Base-by-base conservation (phyloP, 176 grass and related monocot species). In the Oryza brachyantha region DNA sequence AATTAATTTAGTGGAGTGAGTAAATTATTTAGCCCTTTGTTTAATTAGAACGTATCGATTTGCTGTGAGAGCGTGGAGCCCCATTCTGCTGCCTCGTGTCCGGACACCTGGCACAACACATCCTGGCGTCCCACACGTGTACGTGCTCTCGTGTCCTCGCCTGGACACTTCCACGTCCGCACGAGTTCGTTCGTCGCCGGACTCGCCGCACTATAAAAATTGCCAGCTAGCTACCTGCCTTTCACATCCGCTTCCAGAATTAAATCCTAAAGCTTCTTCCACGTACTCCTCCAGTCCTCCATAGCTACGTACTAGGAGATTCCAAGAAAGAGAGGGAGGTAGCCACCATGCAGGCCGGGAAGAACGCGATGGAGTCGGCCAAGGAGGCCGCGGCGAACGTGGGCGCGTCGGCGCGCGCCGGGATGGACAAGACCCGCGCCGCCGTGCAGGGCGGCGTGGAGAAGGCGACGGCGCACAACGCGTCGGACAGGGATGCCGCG, bases 361-460 rank as follows among this genome's bases (percentile, higher is more conserved):
- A 67, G 83, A 88, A 6, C 24, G 78, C 73, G 24, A 46, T 86
- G 87, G 79, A 81, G 46, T 48, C 78, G 19, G 76, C 78, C 16
- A 89, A 89, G 82, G 82, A 89, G 77, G 64, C 87, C 0, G 82
- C 72, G 32, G 87, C 87, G 2, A 89, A 89, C 77, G 27, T 85
- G 0, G 82, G 87, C 25, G 82, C 87, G 1, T 81, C 87, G 35
- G 82, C 82, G 9, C 57, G 13, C 61, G 79, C 88, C 17, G 78
- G 83, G 64, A 62, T 73, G 83, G 73, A 83, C 73, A 90, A 86
- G 83, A 29, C 79, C 25, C 62, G 63, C 48, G 83, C 88, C 36
- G 29, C 61, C 40, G 48, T 78, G 38, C 79, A 86, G 46, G 88
- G 73, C 2, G 68, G 69, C 52, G 31, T 50, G 45, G 78, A 81